Percentiles rank a stretch among this genome's conserved stretches.
phyloP scores from a whole-genome alignment of 2,329 filamentous ascomycete genomes.

The Sordariomycetes sp. region DNA sequence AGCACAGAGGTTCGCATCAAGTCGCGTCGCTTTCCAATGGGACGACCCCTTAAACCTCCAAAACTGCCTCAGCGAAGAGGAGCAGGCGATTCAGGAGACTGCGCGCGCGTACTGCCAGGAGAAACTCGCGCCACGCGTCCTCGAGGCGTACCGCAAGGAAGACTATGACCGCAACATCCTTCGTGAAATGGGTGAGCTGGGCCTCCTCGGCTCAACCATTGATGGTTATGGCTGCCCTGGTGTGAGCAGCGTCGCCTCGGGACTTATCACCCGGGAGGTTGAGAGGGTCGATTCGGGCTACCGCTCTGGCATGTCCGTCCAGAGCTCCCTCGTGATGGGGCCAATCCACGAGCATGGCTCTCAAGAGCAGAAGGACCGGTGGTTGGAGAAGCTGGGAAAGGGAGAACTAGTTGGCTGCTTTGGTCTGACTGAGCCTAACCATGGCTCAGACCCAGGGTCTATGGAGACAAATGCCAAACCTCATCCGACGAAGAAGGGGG shows the following conservation, averaged over 20 bases:
- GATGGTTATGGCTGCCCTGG: slow-evolving; percentile 52
- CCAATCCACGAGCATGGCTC: slow-evolving; percentile 74
- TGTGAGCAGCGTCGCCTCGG: slow-evolving; percentile 56
- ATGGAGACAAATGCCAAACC: slow-evolving; percentile 75
- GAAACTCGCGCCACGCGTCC: slow-evolving; percentile 23
- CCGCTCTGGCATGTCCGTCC: slow-evolving; percentile 76
- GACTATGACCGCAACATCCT: slow-evolving; percentile 78
- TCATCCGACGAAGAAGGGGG: slow-evolving; percentile 68
- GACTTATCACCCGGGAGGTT: slow-evolving; percentile 72
- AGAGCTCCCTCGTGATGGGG: slow-evolving; percentile 81
- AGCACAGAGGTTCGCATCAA: neutral
- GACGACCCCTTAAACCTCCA: slow-evolving; percentile 18
- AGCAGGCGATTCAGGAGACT: slow-evolving; percentile 60
- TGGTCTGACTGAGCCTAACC: slow-evolving; percentile 76
- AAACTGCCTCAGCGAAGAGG: slow-evolving; percentile 51
- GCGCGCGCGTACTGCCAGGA: slow-evolving; percentile 67
- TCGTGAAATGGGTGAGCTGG: slow-evolving; percentile 87
- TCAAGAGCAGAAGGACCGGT: slow-evolving; percentile 68
- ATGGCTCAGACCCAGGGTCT: slow-evolving; percentile 73
- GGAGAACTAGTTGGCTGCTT: slow-evolving; percentile 71
- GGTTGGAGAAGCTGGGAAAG: slow-evolving; percentile 63
- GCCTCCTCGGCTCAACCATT: slow-evolving; percentile 81
- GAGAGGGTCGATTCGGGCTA: slow-evolving; percentile 79
- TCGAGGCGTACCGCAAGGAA: slow-evolving; percentile 49
- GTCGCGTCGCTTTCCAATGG: slow-evolving; percentile 6